Evolutionary conservation across 768 basidiomycete species (phyloP), one percentile per base, ranked within the genome.

Genomic region (Kockovaella imperatae): DNA sequence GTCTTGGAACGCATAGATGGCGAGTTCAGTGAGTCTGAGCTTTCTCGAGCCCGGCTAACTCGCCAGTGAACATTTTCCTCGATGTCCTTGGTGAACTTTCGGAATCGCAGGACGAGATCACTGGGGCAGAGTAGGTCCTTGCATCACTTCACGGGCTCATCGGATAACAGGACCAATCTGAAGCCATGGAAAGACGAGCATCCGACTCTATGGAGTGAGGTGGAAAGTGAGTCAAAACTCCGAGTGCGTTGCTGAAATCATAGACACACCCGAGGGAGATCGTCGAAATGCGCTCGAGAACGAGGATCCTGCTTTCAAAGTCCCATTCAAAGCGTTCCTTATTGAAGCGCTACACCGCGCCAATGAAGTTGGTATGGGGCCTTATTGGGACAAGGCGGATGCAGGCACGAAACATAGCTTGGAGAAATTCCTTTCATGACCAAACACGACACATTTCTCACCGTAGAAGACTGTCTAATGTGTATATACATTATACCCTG

Each of bases 341-440:
- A 49, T 67, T 26, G 53, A 61, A 21, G 53, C 50, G 3, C 45
- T 63, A 5, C 47, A 52, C 11, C 51, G 54, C 21, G 58, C 62
- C 0, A 64, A 64, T 20, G 46, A 47, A 14, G 54, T 67, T 7
- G 67, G 67, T 6, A 48, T 70, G 43, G 61, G 54, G 6, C 60
- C 60, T 0, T 68, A 62, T 38, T 70, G 69, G 69, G 57, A 60
- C 3, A 62, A 64, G 31, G 59, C 67, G 29, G 67, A 70, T 49
- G 50, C 38, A n/a, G 59, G 57, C 15, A 50, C 64, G 6, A 57
- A 51, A 38, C 42, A 47, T 5, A 67, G 61, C 35, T 43, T 67
- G 44, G 58, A 63, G 41, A 57, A 54, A 45, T 56, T 56, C 47
- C 20, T 45, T 34, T n/a, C n/a, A n/a, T n/a, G n/a, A n/a, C n/a